Evolutionary conservation across 768 basidiomycete genomes (phyloP), one percentile per base, ranked within the genome.

Genomic region (Leucosporidium yakuticum): DNA sequence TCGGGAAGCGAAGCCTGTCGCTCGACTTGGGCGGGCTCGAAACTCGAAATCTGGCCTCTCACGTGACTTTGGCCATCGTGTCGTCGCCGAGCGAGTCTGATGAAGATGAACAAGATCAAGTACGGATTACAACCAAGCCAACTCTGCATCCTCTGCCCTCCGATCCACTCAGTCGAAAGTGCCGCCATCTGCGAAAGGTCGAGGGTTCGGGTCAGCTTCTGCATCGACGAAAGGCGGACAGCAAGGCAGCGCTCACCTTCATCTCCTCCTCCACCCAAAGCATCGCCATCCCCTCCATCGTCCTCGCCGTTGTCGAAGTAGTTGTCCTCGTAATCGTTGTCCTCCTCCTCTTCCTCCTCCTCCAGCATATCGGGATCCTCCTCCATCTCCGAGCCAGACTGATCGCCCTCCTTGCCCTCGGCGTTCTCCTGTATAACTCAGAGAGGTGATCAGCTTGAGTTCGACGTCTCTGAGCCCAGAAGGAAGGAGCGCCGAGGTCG

Each of bases 291-390:
- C 19, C 61, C 29, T 29, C 68, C 71, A 54, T 73, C 71, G 11
- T 64, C 68, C 31, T 73, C 71, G 23, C 71, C 71, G 50, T 73
- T 73, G 60, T 73, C 71, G n/a, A 73, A 73, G 68, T 73, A 73
- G 12, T 73, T 68, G 25, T 63, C 63, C 44, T 65, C 71, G 61
- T 73, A 73, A 58, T 73, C 71, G 71, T 73, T 69, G 44, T 73
- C 71, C 7, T 62, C 68, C 29, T 73, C 71, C 15, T 67, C 68
- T n/a, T 71, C 67, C 20, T 67, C 67, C 20, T 73, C 68, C 15
- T 73, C 68, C 23, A 66, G 32, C 21, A 53, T n/a, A 23, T n/a
- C 53, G 6, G 27, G 17, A n/a, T 60, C 59, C 25, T 72, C 64
- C 19, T 73, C 65, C 25, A 53, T 32, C 4, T 72, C 67, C 0